These are phyloP conservation scores for Limonium bicolor DNA, from an alignment of 148 eudicot species.

Conservation along the genomic window DNA sequence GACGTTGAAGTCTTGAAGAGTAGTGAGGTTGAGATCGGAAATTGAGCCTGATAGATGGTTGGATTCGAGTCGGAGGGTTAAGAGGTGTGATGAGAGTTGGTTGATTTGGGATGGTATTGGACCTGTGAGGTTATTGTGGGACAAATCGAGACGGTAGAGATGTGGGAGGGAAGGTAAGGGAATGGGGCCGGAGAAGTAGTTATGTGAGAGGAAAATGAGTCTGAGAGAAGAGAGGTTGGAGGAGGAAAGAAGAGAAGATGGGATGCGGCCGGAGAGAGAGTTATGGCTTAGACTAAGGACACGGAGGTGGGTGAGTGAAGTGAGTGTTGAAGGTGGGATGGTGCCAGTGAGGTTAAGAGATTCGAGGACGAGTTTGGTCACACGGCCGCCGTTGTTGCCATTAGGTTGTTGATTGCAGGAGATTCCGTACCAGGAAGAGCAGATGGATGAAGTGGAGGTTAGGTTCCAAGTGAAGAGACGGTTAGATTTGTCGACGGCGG, in stretches of 20 bases:
- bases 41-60: conserved; percentile 29
- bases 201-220: conserved; percentile 16
- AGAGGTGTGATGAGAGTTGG: conserved; percentile 10
- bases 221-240: conserved; percentile 21
- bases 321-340: conserved; percentile 11
- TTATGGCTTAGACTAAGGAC: conserved; percentile 21
- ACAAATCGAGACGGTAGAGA: conserved; percentile 27
- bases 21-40: conserved; percentile 20
- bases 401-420: too few species aligned
- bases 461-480: too few species aligned
- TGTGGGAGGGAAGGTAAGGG: conserved; percentile 15
- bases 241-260: conserved; percentile 10
- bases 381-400: too few species aligned
- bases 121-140: conserved; percentile 23
- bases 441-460: too few species aligned
- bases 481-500: too few species aligned
- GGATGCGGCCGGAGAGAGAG: conserved; percentile 25
- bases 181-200: conserved; percentile 25
- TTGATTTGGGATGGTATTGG: conserved; percentile 9
- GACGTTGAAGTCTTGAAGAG: conserved; percentile 35
- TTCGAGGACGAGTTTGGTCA: not conserved
- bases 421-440: too few species aligned
- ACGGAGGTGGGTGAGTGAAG: conserved; percentile 20
- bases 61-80: conserved; percentile 18
- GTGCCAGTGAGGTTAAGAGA: conserved; percentile 11